Evolutionary conservation across 2,329 filamentous ascomycete species (phyloP), one percentile per base, ranked within the genome.

Genomic region (Fusarium temperatum): DNA sequence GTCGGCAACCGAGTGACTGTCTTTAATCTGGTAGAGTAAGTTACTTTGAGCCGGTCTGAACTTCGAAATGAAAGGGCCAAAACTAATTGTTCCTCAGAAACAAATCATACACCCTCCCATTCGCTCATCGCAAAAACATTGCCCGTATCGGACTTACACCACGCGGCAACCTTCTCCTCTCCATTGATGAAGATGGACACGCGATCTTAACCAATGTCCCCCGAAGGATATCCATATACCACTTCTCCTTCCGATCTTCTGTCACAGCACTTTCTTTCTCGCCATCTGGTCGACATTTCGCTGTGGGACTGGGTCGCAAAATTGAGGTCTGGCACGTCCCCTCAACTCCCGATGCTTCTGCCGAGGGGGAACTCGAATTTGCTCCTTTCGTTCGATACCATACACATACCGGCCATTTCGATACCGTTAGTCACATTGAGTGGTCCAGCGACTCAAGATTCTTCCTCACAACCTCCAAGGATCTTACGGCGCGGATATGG

Each of bases 381-480:
- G 95, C 96, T 26, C 96, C 96, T 0, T 99, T 99, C 78, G 92
- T 98, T 54, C 89, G 93, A 75, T 94, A 98, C 84, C 91, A 95
- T 75, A 92, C 93, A 58, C 94, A 97, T 77, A 91, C 91, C 3
- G 94, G 94, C 1, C 96, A 99, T 82, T 97, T 96, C 78, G 96
- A 98, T 81, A 89, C 89, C 22, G 92, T 98, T 18, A 90, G 91
- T 72, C 92, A 92, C 81, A 93, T 99, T 63, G 93, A 97, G 80
- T 99, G 97, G 96, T 98, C 96, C 14, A 93, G 91, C 82, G 97
- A 99, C 84, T 98, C 96, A 18, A 89, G 96, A 32, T 99, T 99
- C 86, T 96, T 99, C 82, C 87, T 99, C 61, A 98, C 92, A 70
- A 89, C 96, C 7, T 96, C 95, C 24, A 98, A 95, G 81, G 96